Base-by-base conservation (phyloP, 2,329 filamentous ascomycete species). In the Fusarium penzigii region DNA sequence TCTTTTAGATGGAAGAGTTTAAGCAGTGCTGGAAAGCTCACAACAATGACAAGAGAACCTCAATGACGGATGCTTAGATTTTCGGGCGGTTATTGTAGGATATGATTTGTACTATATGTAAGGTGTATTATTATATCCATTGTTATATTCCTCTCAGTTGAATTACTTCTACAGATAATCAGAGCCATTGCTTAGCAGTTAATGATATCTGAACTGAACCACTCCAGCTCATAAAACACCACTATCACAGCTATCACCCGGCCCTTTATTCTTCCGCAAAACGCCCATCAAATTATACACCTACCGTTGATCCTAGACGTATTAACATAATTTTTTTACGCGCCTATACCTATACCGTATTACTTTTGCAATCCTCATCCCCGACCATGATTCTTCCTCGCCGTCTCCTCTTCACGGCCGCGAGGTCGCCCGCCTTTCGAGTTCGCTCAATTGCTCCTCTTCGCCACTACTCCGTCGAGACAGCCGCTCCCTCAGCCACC, bases 11-110 rank as follows among this genome's bases (percentile, higher is more conserved):
- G 89, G 88, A 94, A 68, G 80, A 82, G 2, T 97, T 97, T 70
- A 86, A 86, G 66, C 82, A 88, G 65, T 97, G 93, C 73, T 97
- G 93, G 93, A 96, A 95, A 75, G 80, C 79, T 58, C 87, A 95
- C 65, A 87, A 91, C 44, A 97, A 97, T 70, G 87, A 96, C 65
- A 77, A 88, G 70, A 84, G 94, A 65, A 97, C 92, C 0, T 81
- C 81, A 48, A 86, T 82, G 40, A 93, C 91, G 68, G 87, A 96
- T 68, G 81, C 78, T 38, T 74, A 60, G 16, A 41, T 36, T 17
- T 10, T 10, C 9, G 9, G 3, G 0, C 0, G 3, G 5, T 4
- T 11, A 38, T 6, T 48, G 17, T 45, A 32, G 6, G 16, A 38
- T 25, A 32, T 36, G 9, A 25, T 9, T 17, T 32, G 14, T 2